These are phyloP conservation scores for Nemania sp. DNA, from an alignment of 2,329 filamentous ascomycete species.

Conservation along the genomic window DNA sequence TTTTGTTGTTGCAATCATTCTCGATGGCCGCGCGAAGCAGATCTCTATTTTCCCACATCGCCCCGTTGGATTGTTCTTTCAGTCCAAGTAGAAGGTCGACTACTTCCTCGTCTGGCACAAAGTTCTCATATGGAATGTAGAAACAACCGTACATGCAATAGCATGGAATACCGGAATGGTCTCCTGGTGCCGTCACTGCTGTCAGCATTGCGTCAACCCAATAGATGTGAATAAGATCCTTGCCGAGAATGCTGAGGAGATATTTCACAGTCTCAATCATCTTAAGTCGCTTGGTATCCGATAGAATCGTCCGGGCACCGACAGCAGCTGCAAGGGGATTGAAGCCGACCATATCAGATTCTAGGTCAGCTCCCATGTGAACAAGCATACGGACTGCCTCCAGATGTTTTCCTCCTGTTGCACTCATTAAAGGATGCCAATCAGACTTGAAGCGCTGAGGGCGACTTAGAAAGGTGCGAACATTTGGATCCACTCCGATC, in stretches of 20 bases:
- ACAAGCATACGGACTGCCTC: not conserved
- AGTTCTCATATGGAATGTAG: too few relatives aligned
- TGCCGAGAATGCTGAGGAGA: not conserved
- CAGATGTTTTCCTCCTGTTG: not conserved
- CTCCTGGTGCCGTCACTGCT: not conserved
- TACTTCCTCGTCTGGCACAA: not conserved
- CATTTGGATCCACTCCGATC: not conserved
- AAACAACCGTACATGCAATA: too few relatives aligned
- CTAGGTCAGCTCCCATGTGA: not conserved
- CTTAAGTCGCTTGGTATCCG: not conserved
- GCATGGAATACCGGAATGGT: too few relatives aligned
- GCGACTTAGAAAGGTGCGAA: not conserved
- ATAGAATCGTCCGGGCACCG: not conserved
- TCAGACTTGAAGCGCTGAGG: not conserved
- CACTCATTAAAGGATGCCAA: constrained; percentile 6
- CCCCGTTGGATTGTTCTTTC: not conserved
- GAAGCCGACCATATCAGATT: not conserved
- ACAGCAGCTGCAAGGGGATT: constrained; percentile 3
- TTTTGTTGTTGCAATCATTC: not conserved
- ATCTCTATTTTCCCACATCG: not conserved
- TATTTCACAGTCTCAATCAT: not conserved
- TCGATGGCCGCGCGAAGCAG: not conserved
- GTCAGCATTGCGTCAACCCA: not conserved
- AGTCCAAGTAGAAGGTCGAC: not conserved
- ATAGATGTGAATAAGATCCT: not conserved